Percentiles rank a stretch among this genome's conserved stretches.
Conservation (phyloP, 169 alveolate species). For the Plasmodium malariae region DNA sequence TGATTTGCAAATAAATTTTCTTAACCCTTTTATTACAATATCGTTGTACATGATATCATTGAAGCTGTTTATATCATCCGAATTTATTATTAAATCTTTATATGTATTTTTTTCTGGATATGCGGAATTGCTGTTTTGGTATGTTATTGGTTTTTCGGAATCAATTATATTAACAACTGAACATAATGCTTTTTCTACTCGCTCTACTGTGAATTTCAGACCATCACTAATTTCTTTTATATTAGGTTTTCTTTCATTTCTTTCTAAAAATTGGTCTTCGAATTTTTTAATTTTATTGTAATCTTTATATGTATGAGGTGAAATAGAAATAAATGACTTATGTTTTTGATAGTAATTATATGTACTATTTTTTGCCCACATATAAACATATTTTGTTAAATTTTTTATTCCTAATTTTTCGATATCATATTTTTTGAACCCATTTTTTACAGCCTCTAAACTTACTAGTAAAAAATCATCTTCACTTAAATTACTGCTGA, state of each 20-base stretch:
- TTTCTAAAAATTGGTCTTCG: constrained; percentile 66
- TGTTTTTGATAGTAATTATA: constrained; percentile 75
- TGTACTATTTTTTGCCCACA: constrained; percentile 76
- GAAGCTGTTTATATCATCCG: constrained; percentile 75
- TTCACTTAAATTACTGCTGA: constrained; percentile 73
- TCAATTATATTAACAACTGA: constrained; percentile 56
- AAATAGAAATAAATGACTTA: constrained; percentile 61
- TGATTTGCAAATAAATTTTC: constrained; percentile 63
- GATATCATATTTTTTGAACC: constrained; percentile 73
- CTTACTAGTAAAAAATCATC: constrained; percentile 70
- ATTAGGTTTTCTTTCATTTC: constrained; percentile 57
- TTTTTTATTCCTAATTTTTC: constrained; percentile 71
- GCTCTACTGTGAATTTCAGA: constrained; percentile 28
- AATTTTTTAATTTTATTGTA: constrained; percentile 55
- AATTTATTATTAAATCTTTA: constrained; percentile 70
- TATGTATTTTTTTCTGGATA: constrained; percentile 72
- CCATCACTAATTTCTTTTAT: constrained; percentile 68
- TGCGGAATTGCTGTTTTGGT: constrained; percentile 46
- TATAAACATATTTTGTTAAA: constrained; percentile 69
- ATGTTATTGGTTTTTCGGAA: constrained; percentile 66
- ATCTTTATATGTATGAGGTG: constrained; percentile 66
- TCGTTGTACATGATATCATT: constrained; percentile 71
- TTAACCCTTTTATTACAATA: constrained; percentile 54
- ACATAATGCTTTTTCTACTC: constrained; percentile 37
- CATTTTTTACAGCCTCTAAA: constrained; percentile 76